Evolutionary conservation across 2,329 filamentous ascomycete species (phyloP).

Genomic region (Colletotrichum magnum): DNA sequence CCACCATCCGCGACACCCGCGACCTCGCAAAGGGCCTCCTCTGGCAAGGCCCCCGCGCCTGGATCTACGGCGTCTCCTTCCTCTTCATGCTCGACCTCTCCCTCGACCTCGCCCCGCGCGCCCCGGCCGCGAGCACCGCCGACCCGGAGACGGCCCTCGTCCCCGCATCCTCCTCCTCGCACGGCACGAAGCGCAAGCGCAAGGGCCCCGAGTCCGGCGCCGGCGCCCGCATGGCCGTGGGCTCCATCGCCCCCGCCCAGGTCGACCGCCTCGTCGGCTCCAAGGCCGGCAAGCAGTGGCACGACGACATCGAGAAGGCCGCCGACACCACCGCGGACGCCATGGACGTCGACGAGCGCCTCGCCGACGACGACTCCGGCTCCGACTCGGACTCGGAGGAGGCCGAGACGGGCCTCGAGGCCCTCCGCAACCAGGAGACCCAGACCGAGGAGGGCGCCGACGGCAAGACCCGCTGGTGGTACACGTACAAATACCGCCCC

Average conservation of each 20-base stretch:
- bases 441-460: conserved; percentile 40
- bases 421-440: conserved; percentile 47
- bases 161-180: conserved; percentile 29
- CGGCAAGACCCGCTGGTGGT: conserved; percentile 71
- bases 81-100: conserved; percentile 93
- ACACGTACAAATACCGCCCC: conserved; percentile 94
- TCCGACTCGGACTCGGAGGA: conserved; percentile 45
- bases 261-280: conserved; percentile 49
- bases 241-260: conserved; percentile 60
- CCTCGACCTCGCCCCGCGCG: conserved; percentile 71
- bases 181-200: conserved; percentile 69
- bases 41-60: conserved; percentile 85
- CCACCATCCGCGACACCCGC: conserved; percentile 79
- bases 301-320: conserved; percentile 49
- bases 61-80: conserved; percentile 90
- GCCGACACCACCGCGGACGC: conserved; percentile 53
- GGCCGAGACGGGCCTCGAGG: conserved; percentile 55
- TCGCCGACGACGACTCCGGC: neutral
- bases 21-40: conserved; percentile 87
- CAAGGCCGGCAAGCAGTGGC: conserved; percentile 53
- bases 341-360: conserved; percentile 45
- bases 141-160: conserved; percentile 39
- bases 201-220: conserved; percentile 63
- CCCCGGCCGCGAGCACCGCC: conserved; percentile 41
- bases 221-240: conserved; percentile 65